Conservation (phyloP, 129 eudicot species). For the Flaveria ramosissima region DNA sequence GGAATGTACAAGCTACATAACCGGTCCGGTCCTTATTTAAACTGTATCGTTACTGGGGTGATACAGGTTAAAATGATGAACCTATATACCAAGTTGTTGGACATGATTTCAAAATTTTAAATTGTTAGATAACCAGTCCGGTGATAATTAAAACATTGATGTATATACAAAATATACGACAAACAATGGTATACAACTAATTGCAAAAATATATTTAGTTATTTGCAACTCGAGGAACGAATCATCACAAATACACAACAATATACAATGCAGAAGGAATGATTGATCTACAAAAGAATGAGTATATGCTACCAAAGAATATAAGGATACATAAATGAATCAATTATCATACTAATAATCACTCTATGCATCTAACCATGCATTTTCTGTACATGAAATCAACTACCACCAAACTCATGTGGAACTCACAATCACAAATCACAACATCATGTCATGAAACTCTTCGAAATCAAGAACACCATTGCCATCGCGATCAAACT, state of each 20-base stretch:
- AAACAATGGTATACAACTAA: neutral
- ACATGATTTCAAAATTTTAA: no score
- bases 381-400: neutral
- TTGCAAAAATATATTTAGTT: neutral
- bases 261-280: neutral
- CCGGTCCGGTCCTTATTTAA: no score
- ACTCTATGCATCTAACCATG: neutral
- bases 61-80: no score
- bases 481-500: slow-evolving; percentile 56
- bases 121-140: no score
- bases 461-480: slow-evolving; percentile 60
- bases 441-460: slow-evolving; percentile 59
- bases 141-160: no score
- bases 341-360: neutral
- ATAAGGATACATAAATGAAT: neutral
- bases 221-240: neutral
- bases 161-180: neutral
- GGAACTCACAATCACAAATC: slow-evolving; percentile 17
- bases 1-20: no score
- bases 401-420: neutral
- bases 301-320: no score
- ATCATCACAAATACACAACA: neutral
- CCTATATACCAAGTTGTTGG: no score
- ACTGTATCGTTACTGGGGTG: no score
- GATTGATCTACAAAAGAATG: no score